Percentiles rank a stretch among this genome's conserved stretches.
Evolutionary conservation across 2,329 filamentous ascomycete species (phyloP).

Genomic region (Plectosphaerella cucumerina): DNA sequence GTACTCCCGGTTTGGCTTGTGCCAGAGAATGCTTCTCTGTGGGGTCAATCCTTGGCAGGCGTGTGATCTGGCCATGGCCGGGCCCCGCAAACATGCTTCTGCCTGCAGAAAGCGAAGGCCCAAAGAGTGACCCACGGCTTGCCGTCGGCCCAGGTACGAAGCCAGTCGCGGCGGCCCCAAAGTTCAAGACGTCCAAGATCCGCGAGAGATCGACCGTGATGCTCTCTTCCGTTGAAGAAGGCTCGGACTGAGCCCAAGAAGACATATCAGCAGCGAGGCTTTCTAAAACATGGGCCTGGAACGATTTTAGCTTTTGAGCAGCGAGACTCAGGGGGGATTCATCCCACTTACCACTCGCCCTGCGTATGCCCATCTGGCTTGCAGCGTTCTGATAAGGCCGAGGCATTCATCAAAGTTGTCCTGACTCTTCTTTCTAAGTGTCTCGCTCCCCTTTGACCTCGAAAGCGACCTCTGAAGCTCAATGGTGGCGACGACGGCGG

Average conservation of each 20-base stretch:
- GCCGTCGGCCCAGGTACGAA: background rate
- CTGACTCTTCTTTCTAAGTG: background rate
- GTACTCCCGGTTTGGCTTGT: background rate
- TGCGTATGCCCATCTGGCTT: background rate
- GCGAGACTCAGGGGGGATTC: background rate
- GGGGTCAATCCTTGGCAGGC: background rate
- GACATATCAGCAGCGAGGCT: background rate
- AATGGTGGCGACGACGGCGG: slow-evolving; percentile 48
- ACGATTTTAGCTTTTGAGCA: background rate
- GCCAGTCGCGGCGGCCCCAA: background rate
- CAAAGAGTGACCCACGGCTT: background rate
- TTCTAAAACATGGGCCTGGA: background rate
- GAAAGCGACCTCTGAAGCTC: slow-evolving; percentile 36
- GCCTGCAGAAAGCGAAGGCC: background rate
- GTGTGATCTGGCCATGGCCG: background rate
- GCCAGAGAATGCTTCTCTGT: background rate
- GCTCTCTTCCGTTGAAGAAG: background rate
- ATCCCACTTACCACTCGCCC: background rate
- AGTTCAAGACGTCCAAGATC: background rate
- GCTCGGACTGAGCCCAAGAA: background rate
- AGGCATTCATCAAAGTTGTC: background rate
- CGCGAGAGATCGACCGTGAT: background rate
- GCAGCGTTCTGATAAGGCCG: background rate
- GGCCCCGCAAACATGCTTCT: background rate
- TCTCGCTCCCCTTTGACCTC: background rate